Evolutionary conservation across 1,284 basidiomycete species (phyloP), one percentile per base, ranked within the genome.

Genomic region (Cutaneotrichosporon dermatis): DNA sequence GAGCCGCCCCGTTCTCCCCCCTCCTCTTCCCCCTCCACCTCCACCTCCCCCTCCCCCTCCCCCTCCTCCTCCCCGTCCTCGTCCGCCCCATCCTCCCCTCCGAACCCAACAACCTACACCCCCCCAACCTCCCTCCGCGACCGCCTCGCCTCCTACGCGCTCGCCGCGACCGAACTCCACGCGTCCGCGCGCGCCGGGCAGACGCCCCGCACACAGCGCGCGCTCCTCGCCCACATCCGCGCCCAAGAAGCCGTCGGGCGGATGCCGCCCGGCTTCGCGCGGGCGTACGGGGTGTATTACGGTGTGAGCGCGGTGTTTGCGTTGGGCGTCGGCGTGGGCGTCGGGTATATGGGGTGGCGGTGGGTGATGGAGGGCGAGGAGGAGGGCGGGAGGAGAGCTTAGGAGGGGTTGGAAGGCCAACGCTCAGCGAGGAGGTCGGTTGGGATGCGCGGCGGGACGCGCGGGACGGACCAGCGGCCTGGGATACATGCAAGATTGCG

Each of bases 351-450:
- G 1, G 46, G 46, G 12, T 49, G 34, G 10, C 46, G 46, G 13
- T 49, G 62, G 72, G 73, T 56, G 36, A 56, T 43, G 25, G 36
- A 39, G 40, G 51, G 13, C 41, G 55, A 53, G 52, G 46, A 40
- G n/a, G n/a, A n/a, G n/a, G n/a, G n/a, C n/a, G n/a, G n/a, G n/a
- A n/a, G n/a, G n/a, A n/a, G n/a, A n/a, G n/a, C n/a, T n/a, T n/a
- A n/a, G n/a, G n/a, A n/a, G n/a, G n/a, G n/a, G n/a, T n/a, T n/a
- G n/a, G n/a, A n/a, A n/a, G n/a, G n/a, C n/a, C n/a, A n/a, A n/a
- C n/a, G n/a, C n/a, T n/a, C n/a, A n/a, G n/a, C n/a, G n/a, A n/a
- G n/a, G n/a, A n/a, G n/a, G n/a, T n/a, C n/a, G n/a, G n/a, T n/a
- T n/a, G n/a, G n/a, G n/a, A n/a, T n/a, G n/a, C n/a, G n/a, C n/a